A percentile compares a stretch with the other conserved stretches of the same genome.
Evolutionary conservation across 768 basidiomycete genomes (phyloP).

Genomic region (Kwoniella botswanensis): DNA sequence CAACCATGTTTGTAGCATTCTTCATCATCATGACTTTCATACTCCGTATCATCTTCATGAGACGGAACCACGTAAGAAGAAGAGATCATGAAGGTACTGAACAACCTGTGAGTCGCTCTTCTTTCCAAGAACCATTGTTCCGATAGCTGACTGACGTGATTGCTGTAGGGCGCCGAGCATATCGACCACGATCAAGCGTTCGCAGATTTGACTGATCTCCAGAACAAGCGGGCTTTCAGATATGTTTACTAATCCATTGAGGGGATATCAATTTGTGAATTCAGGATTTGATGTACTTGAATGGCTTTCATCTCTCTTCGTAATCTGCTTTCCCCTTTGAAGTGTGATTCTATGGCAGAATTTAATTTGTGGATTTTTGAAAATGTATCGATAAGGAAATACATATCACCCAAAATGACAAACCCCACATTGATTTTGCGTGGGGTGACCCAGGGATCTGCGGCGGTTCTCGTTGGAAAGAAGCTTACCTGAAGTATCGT

Average conservation of each 20-base stretch:
- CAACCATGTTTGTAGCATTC: slow-evolving; percentile 36
- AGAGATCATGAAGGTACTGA: slow-evolving; percentile 28
- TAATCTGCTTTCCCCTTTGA: not conserved
- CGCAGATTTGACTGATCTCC: slow-evolving; percentile 63
- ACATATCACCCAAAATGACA: no score
- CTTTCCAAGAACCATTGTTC: not conserved
- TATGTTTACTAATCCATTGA: slow-evolving; percentile 31
- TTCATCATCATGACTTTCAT: slow-evolving; percentile 61
- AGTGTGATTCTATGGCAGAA: not conserved
- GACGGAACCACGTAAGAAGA: slow-evolving; percentile 56
- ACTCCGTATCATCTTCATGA: slow-evolving; percentile 62
- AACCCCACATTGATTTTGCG: no score
- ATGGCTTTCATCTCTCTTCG: not conserved
- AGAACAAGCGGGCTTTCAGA: slow-evolving; percentile 61
- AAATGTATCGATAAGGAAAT: no score
- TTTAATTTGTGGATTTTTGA: no score
- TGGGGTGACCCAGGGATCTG: no score
- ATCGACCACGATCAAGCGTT: slow-evolving; percentile 61
- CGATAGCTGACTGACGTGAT: not conserved
- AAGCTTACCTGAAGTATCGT: no score
- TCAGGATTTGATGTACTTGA: not conserved
- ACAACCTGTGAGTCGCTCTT: slow-evolving; percentile 12
- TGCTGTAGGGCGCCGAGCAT: slow-evolving; percentile 19
- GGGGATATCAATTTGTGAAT: no score
- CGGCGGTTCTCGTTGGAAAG: no score